Base-by-base conservation (phyloP, 331 rosid genomes). In the Quercus tomentella region DNA sequence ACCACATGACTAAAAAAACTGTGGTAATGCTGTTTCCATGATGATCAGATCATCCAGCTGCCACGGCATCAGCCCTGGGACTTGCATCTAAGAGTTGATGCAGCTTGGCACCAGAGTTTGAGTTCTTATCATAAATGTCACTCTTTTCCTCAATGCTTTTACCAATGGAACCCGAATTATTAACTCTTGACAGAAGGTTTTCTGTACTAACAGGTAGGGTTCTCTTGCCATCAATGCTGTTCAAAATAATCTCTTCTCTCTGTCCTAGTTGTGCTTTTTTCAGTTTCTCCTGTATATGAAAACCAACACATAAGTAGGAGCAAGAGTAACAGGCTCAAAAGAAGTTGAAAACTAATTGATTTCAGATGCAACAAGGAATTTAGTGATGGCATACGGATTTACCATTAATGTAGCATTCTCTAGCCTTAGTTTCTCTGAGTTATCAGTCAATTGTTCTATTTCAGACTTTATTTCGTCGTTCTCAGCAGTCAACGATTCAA, bases 61-160 rank as follows among this genome's bases (percentile, higher is more conserved):
- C 99, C 17, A 96, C 96, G 0, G 92, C 94, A 78, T 96, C 93
- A 4, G 97, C 88, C 83, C 99, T 84, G 3, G 96, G 97, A 84
- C 88, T 95, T 20, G 93, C 31, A 56, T 90, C 94, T 70, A 93
- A 88, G 71, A 96, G 98, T 79, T 93, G 98, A 82, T 91, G 97
- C 83, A 96, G 91, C 85, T 96, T 96, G 0, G 91, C 87, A 58
- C 94, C 92, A n/a, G 97, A 72, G 55, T 89, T 91, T 28, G 86
- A 70, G 74, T 86, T 90, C 60, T 89, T 92, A 82, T 93, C 97
- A 81, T 90, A 83, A 80, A 78, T 71, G 75, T 83, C 92, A 68
- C 78, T 76, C 62, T 88, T 97, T 78, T 88, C 92, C 55, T 89
- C 91, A 2, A 76, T 79, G 72, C 76, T 85, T 82, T 84, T 80